Conservation (phyloP, 2,329 filamentous ascomycete species). For the Phialophora tarda region DNA sequence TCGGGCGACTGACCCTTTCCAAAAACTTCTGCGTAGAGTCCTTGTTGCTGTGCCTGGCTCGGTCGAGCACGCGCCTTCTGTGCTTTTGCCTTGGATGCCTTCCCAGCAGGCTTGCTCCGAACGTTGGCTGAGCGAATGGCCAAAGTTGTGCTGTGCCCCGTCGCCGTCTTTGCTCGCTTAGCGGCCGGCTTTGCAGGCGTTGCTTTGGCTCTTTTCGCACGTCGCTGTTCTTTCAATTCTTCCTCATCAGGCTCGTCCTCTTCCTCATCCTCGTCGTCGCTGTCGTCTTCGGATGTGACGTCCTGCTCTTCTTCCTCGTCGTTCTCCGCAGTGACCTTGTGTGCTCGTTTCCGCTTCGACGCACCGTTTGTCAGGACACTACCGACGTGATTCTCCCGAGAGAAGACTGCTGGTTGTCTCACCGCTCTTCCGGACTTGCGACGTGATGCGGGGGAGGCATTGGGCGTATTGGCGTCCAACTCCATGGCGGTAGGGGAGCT, state of each 20-base stretch:
- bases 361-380: slow-evolving; percentile 41
- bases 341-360: slow-evolving; percentile 59
- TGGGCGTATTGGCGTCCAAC: slow-evolving; percentile 35
- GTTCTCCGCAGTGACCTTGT: slow-evolving; percentile 45
- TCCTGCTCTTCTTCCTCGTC: slow-evolving; percentile 40
- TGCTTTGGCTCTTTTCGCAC: slow-evolving; percentile 45
- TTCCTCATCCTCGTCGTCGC: slow-evolving; percentile 39
- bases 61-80: slow-evolving; percentile 60
- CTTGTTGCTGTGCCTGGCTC: slow-evolving; percentile 59
- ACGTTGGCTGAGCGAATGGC: slow-evolving; percentile 60
- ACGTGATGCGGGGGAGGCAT: slow-evolving; percentile 39
- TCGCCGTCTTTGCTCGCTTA: slow-evolving; percentile 63
- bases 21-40: slow-evolving; percentile 68
- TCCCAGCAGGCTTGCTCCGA: slow-evolving; percentile 45
- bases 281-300: slow-evolving; percentile 38
- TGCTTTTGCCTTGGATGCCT: slow-evolving; percentile 52
- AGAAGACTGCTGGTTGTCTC: slow-evolving; percentile 52
- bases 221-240: slow-evolving; percentile 53
- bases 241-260: slow-evolving; percentile 54
- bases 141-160: slow-evolving; percentile 54
- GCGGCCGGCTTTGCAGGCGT: slow-evolving; percentile 52
- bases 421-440: slow-evolving; percentile 53
- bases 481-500: slow-evolving; percentile 18
- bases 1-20: slow-evolving; percentile 60
- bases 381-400: slow-evolving; percentile 45